phyloP scores from a whole-genome alignment of 371 early-diverging fungal genomes.

The Mortierella sp. region DNA sequence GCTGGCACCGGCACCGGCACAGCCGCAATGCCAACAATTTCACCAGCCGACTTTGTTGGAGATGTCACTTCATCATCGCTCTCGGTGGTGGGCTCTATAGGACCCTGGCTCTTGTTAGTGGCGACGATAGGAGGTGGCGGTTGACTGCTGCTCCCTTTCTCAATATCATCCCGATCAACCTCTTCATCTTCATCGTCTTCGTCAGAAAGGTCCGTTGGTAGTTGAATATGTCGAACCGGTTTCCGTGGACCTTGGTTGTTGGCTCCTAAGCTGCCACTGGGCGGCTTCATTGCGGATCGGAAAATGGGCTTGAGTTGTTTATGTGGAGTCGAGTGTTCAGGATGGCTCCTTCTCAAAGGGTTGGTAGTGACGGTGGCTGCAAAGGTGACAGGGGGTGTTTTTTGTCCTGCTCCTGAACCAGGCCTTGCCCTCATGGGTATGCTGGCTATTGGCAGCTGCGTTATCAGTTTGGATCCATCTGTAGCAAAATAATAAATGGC shows the following conservation, averaged over 20 bases:
- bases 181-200: constrained; percentile 20
- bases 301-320: constrained; percentile 22
- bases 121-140: background rate
- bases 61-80: background rate
- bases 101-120: background rate
- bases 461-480: constrained; percentile 19
- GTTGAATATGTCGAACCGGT: constrained; percentile 41
- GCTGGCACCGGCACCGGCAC: background rate
- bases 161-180: background rate
- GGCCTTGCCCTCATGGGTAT: constrained; percentile 5
- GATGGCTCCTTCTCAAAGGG: constrained; percentile 1
- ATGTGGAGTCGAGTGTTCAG: background rate
- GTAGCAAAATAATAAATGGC: background rate
- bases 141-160: background rate
- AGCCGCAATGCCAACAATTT: background rate
- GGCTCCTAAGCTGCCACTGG: constrained; percentile 11
- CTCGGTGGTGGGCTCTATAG: background rate
- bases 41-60: background rate
- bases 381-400: background rate
- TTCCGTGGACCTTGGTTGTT: constrained; percentile 26
- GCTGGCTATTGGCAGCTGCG: constrained; percentile 1
- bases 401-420: constrained; percentile 11
- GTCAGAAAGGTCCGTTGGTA: constrained; percentile 33
- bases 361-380: background rate
- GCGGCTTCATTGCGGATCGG: constrained; percentile 41